These are phyloP conservation scores for Daldinia loculata DNA, from an alignment of 495 filamentous ascomycete species.

Conservation along the genomic window DNA sequence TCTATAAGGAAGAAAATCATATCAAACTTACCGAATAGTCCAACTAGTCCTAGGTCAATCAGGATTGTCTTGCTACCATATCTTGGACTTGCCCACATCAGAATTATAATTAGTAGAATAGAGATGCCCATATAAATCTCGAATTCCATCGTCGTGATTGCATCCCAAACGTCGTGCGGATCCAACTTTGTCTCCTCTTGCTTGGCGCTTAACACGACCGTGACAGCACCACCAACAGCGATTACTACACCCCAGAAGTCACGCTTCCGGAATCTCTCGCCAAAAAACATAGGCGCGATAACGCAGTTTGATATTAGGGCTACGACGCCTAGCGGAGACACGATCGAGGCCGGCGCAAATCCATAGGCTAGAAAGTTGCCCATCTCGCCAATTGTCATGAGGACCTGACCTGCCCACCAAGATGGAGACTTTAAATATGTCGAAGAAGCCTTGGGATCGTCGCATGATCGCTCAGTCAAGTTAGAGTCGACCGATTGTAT, in stretches of 20 bases:
- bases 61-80: conserved; percentile 87
- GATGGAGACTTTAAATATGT: conserved; percentile 87
- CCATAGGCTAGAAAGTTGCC: conserved; percentile 98
- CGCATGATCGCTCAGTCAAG: conserved; percentile 47
- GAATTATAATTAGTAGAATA: conserved; percentile 69
- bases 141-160: conserved; percentile 90
- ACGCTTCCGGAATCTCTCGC: conserved; percentile 84
- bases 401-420: conserved; percentile 91
- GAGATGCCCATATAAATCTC: conserved; percentile 88
- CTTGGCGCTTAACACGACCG: conserved; percentile 91
- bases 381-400: conserved; percentile 92
- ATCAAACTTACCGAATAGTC: conserved; percentile 77
- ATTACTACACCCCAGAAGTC: conserved; percentile 89
- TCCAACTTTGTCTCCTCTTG: conserved; percentile 89
- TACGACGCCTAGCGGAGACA: conserved; percentile 95
- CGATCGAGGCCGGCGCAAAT: conserved; percentile 97
- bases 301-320: conserved; percentile 95
- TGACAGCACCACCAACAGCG: conserved; percentile 86
- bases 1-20: neutral
- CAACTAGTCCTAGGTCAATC: conserved; percentile 92
- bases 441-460: conserved; percentile 49
- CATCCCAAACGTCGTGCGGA: conserved; percentile 86
- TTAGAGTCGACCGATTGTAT: conserved; percentile 55
- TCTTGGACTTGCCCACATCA: conserved; percentile 82
- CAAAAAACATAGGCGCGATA: conserved; percentile 91